Percentiles rank a stretch among this genome's conserved stretches.
Conservation (phyloP, 1,284 basidiomycete species). For the Paramarasmius palmivorus region DNA sequence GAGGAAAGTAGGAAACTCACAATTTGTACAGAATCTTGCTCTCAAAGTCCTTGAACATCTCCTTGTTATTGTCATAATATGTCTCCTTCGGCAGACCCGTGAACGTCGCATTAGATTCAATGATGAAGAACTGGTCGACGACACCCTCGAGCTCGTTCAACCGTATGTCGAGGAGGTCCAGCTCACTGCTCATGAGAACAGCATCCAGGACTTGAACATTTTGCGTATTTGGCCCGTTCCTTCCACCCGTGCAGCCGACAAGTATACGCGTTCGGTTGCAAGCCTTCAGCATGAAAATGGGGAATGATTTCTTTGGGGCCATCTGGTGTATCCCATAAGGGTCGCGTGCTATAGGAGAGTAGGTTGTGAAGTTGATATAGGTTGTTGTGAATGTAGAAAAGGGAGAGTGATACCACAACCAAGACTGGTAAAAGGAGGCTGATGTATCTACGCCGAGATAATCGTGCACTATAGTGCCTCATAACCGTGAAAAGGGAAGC, state of each 20-base stretch:
- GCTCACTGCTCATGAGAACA: conserved; percentile 62
- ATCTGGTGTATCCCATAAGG: conserved; percentile 61
- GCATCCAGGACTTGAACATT: conserved; percentile 50
- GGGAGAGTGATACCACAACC: conserved; percentile 28
- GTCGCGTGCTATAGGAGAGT: conserved; percentile 60
- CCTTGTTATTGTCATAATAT: conserved; percentile 47
- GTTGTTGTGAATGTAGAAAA: conserved; percentile 38
- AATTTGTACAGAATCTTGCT: conserved; percentile 56
- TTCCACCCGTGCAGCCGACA: conserved; percentile 61
- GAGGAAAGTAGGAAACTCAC: conserved; percentile 29
- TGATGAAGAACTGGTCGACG: conserved; percentile 68
- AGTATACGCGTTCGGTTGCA: conserved; percentile 42
- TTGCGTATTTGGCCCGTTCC: conserved; percentile 26
- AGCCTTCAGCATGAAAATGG: conserved; percentile 59
- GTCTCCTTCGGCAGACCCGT: conserved; percentile 60
- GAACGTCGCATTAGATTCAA: conserved; percentile 67
- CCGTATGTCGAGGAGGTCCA: conserved; percentile 70
- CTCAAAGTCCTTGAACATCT: conserved; percentile 50
- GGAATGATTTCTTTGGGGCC: conserved; percentile 48
- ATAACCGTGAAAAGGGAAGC: too few relatives aligned
- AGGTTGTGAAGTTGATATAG: conserved; percentile 47
- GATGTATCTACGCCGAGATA: conserved; percentile 17
- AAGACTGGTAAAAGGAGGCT: conserved; percentile 22
- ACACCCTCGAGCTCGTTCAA: conserved; percentile 63
- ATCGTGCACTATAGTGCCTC: too few relatives aligned